phyloP scores from a whole-genome alignment of 2,329 filamentous ascomycete species.

The Cytospora chrysosperma region DNA sequence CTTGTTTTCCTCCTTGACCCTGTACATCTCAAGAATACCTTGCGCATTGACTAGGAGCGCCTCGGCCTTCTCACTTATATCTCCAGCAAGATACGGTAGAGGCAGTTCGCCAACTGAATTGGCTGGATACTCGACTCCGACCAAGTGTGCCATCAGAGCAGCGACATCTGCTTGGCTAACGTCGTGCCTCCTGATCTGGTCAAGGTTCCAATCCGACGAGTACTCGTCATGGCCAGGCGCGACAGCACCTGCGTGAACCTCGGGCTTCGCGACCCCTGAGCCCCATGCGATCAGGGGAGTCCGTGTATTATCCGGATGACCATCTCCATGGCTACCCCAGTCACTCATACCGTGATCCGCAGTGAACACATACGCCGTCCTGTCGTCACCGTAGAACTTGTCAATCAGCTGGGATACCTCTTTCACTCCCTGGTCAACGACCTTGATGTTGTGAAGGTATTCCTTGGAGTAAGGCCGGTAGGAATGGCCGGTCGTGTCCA shows the following conservation, averaged over 20 bases:
- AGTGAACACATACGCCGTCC: conserved; percentile 95
- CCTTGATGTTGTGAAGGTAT: conserved; percentile 89
- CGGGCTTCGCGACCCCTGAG: conserved; percentile 79
- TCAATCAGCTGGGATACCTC: conserved; percentile 80
- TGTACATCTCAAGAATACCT: conserved; percentile 92
- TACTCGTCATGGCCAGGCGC: conserved; percentile 88
- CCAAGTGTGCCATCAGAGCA: conserved; percentile 90
- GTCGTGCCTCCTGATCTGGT: conserved; percentile 81
- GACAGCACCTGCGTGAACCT: conserved; percentile 50
- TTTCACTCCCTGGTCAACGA: conserved; percentile 87
- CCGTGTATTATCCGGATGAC: conserved; percentile 93
- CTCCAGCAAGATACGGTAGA: conserved; percentile 73
- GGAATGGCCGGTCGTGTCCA: conserved; percentile 86
- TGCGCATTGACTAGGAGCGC: conserved; percentile 82
- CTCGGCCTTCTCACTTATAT: conserved; percentile 73
- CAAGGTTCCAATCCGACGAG: conserved; percentile 83
- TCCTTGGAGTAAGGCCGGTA: conserved; percentile 92
- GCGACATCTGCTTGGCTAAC: conserved; percentile 93
- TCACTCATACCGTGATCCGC: conserved; percentile 99
- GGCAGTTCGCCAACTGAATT: conserved; percentile 96
- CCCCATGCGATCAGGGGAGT: conserved; percentile 94
- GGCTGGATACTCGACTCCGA: conserved; percentile 84
- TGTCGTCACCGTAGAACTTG: conserved; percentile 78
- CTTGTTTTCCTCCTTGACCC: conserved; percentile 87
- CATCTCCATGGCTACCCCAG: conserved; percentile 98